These are phyloP conservation scores for Russula emetica DNA, from an alignment of 768 basidiomycete genomes.

Conservation along the genomic window DNA sequence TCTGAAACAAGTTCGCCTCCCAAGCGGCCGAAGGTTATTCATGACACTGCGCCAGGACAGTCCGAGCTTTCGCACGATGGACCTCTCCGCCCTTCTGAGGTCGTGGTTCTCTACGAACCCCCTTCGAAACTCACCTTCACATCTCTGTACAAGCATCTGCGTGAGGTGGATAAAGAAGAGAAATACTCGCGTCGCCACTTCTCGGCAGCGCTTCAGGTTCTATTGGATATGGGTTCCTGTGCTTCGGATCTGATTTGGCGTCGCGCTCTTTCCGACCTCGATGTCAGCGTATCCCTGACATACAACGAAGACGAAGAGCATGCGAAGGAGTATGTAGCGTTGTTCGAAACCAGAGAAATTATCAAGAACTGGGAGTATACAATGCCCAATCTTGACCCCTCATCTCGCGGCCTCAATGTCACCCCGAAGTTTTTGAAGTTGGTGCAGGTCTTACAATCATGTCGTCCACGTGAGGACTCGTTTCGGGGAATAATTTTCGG, in stretches of 20 bases:
- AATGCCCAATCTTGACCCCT: slow-evolving; percentile 57
- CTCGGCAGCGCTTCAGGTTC: slow-evolving; percentile 43
- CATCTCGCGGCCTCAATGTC: slow-evolving; percentile 60
- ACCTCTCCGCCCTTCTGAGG: slow-evolving; percentile 40
- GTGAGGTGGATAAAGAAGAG: slow-evolving; percentile 42
- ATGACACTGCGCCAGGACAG: neutral
- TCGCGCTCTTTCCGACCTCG: slow-evolving; percentile 43
- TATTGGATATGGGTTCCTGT: slow-evolving; percentile 58
- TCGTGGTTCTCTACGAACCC: slow-evolving; percentile 52
- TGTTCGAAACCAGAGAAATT: slow-evolving; percentile 34
- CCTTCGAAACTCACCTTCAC: slow-evolving; percentile 37
- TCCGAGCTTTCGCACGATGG: slow-evolving; percentile 4
- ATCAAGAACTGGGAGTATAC: slow-evolving; percentile 60
- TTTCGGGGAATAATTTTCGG: slow-evolving; percentile 69
- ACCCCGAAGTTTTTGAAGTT: slow-evolving; percentile 63
- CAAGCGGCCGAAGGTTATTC: slow-evolving; percentile 12
- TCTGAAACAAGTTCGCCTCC: slow-evolving; percentile 8
- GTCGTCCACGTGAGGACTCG: slow-evolving; percentile 46
- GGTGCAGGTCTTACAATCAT: slow-evolving; percentile 54
- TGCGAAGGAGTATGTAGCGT: slow-evolving; percentile 34
- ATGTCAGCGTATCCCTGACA: slow-evolving; percentile 27
- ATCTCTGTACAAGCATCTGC: slow-evolving; percentile 46
- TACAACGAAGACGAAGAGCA: slow-evolving; percentile 37
- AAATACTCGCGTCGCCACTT: slow-evolving; percentile 42
- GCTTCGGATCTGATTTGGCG: slow-evolving; percentile 71